Evolutionary conservation across 1,284 basidiomycete species (phyloP).

Genomic region (Papiliotrema flavescens): DNA sequence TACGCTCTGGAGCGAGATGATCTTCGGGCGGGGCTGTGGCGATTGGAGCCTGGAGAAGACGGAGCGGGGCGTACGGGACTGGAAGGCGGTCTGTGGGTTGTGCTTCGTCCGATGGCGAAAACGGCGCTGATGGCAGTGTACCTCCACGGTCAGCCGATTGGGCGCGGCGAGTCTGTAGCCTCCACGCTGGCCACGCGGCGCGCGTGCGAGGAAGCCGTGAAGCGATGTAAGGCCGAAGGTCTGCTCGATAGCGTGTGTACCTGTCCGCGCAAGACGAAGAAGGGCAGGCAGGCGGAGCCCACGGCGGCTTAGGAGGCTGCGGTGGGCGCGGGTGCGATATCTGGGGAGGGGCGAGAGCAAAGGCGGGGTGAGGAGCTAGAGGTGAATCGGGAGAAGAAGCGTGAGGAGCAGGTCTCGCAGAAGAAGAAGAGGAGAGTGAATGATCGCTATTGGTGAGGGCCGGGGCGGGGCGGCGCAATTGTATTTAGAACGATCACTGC

Average conservation of each 20-base stretch:
- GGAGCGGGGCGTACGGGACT: neutral
- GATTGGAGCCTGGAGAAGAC: constrained; percentile 12
- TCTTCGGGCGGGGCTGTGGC: constrained; percentile 21
- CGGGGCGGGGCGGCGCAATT: too few relatives aligned
- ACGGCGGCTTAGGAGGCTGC: neutral
- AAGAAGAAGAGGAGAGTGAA: too few relatives aligned
- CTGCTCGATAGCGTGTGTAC: constrained; percentile 9
- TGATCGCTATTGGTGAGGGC: too few relatives aligned
- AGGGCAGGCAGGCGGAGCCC: neutral
- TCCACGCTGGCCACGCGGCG: constrained; percentile 16
- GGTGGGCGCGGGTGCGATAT: neutral
- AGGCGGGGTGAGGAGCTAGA: too few relatives aligned
- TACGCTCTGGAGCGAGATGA: constrained; percentile 18
- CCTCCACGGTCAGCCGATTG: constrained; percentile 17
- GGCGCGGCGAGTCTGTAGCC: constrained; percentile 9
- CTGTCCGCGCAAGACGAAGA: constrained; percentile 10
- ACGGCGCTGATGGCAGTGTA: constrained; percentile 6
- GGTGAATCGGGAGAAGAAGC: too few relatives aligned
- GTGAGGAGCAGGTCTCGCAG: too few relatives aligned
- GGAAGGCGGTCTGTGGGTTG: neutral
- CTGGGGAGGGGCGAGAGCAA: neutral
- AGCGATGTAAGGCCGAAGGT: constrained; percentile 5
- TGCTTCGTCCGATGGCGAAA: too few relatives aligned
- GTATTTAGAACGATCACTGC: too few relatives aligned
- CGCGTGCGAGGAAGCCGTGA: constrained; percentile 22